Evolutionary conservation across 2,329 filamentous ascomycete species (phyloP).

Genomic region (Myotisia sp.): DNA sequence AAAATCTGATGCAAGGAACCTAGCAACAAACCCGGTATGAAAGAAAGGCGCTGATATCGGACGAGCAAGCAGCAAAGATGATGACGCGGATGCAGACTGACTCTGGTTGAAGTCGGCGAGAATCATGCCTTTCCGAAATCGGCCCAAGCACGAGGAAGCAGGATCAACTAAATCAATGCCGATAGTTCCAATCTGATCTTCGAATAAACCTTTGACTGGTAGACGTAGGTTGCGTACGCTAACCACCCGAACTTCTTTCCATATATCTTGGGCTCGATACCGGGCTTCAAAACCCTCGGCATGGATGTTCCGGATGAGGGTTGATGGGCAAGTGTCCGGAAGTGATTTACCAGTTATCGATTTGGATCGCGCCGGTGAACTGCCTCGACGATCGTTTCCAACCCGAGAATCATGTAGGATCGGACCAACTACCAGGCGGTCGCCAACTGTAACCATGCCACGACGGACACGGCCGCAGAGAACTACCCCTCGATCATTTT

Average conservation of each 20-base stretch:
- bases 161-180: constrained; percentile 44
- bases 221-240: constrained; percentile 80
- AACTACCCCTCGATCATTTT: constrained; percentile 49
- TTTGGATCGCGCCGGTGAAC: constrained; percentile 13
- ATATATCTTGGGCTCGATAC: constrained; percentile 50
- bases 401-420: constrained; percentile 38
- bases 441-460: constrained; percentile 62
- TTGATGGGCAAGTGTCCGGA: constrained; percentile 23
- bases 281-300: constrained; percentile 35
- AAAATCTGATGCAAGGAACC: constrained; percentile 50
- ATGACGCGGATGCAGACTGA: constrained; percentile 19
- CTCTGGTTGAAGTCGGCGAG: constrained; percentile 46
- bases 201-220: constrained; percentile 59
- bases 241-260: constrained; percentile 65
- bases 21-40: constrained; percentile 57
- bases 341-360: constrained; percentile 20
- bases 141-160: constrained; percentile 16
- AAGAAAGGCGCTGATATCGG: constrained; percentile 16
- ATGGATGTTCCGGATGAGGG: constrained; percentile 17
- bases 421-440: constrained; percentile 65
- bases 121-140: constrained; percentile 67
- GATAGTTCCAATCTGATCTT: constrained; percentile 80
- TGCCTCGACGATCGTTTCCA: constrained; percentile 16
- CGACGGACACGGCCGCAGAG: constrained; percentile 74
- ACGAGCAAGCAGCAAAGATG: constrained; percentile 5